Evolutionary conservation across 2,329 filamentous ascomycete genomes (phyloP).

Genomic region (Fusarium setosum): DNA sequence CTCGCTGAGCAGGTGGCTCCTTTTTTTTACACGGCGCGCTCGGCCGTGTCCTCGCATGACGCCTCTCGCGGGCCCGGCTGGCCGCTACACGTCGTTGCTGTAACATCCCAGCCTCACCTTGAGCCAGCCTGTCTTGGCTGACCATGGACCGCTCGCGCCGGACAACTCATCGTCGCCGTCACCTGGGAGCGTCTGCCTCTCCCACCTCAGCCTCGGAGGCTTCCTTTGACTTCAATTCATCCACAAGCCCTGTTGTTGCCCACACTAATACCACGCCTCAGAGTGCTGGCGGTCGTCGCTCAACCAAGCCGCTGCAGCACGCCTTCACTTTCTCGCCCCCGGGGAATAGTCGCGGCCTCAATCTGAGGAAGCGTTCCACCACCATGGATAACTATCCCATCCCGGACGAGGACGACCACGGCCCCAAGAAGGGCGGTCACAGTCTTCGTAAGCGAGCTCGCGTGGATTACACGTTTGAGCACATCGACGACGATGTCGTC

Average conservation of each 20-base stretch:
- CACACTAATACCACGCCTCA: slow-evolving; percentile 49
- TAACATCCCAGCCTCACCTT: slow-evolving; percentile 42
- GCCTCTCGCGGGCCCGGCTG: slow-evolving; percentile 43
- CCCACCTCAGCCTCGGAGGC: slow-evolving; percentile 47
- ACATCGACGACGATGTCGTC: slow-evolving; percentile 60
- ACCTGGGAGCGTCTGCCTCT: slow-evolving; percentile 47
- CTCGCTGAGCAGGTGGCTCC: slow-evolving; percentile 23
- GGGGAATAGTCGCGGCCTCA: slow-evolving; percentile 42
- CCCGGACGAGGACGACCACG: slow-evolving; percentile 59
- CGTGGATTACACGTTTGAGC: slow-evolving; percentile 67
- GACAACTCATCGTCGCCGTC: slow-evolving; percentile 48
- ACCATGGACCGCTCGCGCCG: slow-evolving; percentile 54
- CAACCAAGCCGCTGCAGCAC: slow-evolving; percentile 50
- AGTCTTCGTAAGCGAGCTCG: slow-evolving; percentile 67
- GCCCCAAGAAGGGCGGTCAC: slow-evolving; percentile 68
- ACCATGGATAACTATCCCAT: slow-evolving; percentile 54
- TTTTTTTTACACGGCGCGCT: slow-evolving; percentile 28
- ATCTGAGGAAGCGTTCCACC: slow-evolving; percentile 56
- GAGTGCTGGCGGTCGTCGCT: slow-evolving; percentile 44
- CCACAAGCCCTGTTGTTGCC: slow-evolving; percentile 47
- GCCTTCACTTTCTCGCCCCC: slow-evolving; percentile 53
- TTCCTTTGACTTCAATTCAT: slow-evolving; percentile 46
- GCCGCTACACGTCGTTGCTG: slow-evolving; percentile 44
- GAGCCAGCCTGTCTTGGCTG: slow-evolving; percentile 40
- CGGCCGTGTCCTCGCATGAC: slow-evolving; percentile 39